These are phyloP conservation scores for Tricholoma saponaceum DNA, from an alignment of 768 basidiomycete species.

Conservation along the genomic window DNA sequence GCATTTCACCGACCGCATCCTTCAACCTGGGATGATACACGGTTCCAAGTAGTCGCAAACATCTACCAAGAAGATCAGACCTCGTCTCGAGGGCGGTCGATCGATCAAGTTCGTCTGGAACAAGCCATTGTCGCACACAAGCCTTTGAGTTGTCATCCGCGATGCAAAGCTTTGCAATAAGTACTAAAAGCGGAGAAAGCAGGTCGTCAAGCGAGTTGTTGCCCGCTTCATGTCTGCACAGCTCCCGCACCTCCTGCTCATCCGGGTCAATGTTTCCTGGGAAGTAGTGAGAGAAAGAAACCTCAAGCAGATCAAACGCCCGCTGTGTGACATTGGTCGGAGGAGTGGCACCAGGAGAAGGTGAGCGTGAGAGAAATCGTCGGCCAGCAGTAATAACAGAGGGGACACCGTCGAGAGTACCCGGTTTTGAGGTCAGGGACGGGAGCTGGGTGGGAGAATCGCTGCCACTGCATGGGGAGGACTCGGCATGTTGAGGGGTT, in stretches of 20 bases:
- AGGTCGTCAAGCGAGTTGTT: conserved; percentile 72
- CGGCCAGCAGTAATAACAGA: conserved; percentile 51
- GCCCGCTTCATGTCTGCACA: conserved; percentile 40
- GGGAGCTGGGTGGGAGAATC: conserved; percentile 29
- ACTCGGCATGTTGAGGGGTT: conserved; percentile 25
- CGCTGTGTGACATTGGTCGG: conserved; percentile 53
- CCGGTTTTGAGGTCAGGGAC: conserved; percentile 31
- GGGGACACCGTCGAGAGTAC: conserved; percentile 54
- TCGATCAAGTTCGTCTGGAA: conserved; percentile 81
- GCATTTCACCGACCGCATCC: conserved; percentile 78
- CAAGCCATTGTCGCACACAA: conserved; percentile 60
- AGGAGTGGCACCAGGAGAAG: conserved; percentile 32
- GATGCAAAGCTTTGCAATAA: conserved; percentile 67
- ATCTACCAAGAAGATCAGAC: conserved; percentile 70
- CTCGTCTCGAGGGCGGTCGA: conserved; percentile 70
- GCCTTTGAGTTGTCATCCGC: conserved; percentile 56
- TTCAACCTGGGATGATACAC: conserved; percentile 73
- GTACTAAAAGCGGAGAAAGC: conserved; percentile 69
- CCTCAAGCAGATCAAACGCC: conserved; percentile 65
- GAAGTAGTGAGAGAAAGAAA: conserved; percentile 56
- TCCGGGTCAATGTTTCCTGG: conserved; percentile 64
- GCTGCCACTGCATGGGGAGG: conserved; percentile 32
- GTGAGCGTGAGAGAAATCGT: conserved; percentile 46
- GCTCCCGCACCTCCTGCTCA: conserved; percentile 53
- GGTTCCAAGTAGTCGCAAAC: conserved; percentile 70